phyloP scores from a whole-genome alignment of 805 yeast species.

The Jamesozyma jinghongensis region DNA sequence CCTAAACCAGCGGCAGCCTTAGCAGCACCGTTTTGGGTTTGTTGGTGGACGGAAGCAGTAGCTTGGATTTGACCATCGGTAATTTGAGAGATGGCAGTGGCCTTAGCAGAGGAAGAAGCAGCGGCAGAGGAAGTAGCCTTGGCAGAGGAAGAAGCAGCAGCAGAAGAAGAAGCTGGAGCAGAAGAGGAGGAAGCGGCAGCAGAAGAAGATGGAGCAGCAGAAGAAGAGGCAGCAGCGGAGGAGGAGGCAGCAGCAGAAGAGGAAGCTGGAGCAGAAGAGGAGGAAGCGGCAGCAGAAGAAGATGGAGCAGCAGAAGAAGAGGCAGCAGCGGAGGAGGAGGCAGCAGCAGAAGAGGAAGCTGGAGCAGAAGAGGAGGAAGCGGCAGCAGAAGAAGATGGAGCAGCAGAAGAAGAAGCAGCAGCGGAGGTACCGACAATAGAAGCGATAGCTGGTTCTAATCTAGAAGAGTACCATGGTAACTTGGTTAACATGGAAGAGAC shows the following conservation, averaged over 20 bases:
- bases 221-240: slow-evolving; percentile 2
- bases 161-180: background rate
- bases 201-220: slow-evolving; percentile 3
- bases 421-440: background rate
- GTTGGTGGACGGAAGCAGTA: slow-evolving; percentile 9
- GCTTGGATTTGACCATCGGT: slow-evolving; percentile 29
- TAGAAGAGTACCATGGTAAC: slow-evolving; percentile 30
- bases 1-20: slow-evolving; percentile 13
- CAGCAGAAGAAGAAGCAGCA: slow-evolving; percentile 2
- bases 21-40: slow-evolving; percentile 16
- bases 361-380: slow-evolving; percentile 1
- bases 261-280: background rate
- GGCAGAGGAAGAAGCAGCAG: background rate
- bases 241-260: slow-evolving; percentile 1
- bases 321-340: slow-evolving; percentile 2
- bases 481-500: slow-evolving; percentile 22
- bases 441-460: slow-evolving; percentile 15
- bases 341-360: slow-evolving; percentile 1
- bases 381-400: slow-evolving; percentile 7
- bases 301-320: slow-evolving; percentile 1
- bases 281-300: slow-evolving; percentile 27
- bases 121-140: too few species aligned
- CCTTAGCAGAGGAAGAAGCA: background rate
- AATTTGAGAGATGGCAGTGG: slow-evolving; percentile 12
- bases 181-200: slow-evolving; percentile 6